These are phyloP conservation scores for Calocybe gangraenosa DNA, from an alignment of 768 basidiomycete genomes.

Conservation along the genomic window DNA sequence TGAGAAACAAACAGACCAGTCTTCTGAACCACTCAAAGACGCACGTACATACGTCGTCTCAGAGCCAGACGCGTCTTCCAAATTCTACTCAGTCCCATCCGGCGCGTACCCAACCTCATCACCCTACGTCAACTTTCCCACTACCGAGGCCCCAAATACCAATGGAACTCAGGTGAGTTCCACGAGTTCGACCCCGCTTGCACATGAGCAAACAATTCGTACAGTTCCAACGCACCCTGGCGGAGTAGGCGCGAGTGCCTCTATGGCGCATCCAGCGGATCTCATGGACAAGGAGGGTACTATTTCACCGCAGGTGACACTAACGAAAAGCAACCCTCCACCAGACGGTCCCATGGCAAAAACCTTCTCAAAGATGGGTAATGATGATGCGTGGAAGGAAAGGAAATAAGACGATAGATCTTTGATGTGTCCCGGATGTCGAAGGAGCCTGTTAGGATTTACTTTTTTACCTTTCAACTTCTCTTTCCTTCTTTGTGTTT, in stretches of 20 bases:
- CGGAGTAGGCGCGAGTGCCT: constrained; percentile 46
- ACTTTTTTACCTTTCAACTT: too few species aligned
- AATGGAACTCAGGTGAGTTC: constrained; percentile 35
- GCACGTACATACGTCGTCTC: constrained; percentile 70
- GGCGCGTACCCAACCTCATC: constrained; percentile 59
- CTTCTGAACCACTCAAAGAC: constrained; percentile 46
- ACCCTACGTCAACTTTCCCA: constrained; percentile 37
- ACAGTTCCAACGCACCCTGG: constrained; percentile 34
- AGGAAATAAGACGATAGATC: constrained; percentile 33
- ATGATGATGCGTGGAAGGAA: constrained; percentile 44
- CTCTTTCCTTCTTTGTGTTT: constrained; percentile 1
- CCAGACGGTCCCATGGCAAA: constrained; percentile 40
- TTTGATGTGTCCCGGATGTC: constrained; percentile 3
- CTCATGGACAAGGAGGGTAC: constrained; percentile 40
- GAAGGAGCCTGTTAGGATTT: too few species aligned
- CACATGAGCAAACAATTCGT: constrained; percentile 41
- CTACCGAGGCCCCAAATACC: constrained; percentile 35
- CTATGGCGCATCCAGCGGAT: constrained; percentile 37
- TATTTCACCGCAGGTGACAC: constrained; percentile 28
- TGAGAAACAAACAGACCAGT: constrained; percentile 58
- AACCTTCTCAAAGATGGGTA: constrained; percentile 41
- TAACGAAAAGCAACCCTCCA: constrained; percentile 43
- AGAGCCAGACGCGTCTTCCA: constrained; percentile 59
- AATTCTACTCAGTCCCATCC: constrained; percentile 65
- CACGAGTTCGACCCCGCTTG: constrained; percentile 33